A percentile compares a stretch with the other conserved stretches of the same genome.
phyloP scores from a whole-genome alignment of 2,329 filamentous ascomycete genomes.

The Cadophora sp. region DNA sequence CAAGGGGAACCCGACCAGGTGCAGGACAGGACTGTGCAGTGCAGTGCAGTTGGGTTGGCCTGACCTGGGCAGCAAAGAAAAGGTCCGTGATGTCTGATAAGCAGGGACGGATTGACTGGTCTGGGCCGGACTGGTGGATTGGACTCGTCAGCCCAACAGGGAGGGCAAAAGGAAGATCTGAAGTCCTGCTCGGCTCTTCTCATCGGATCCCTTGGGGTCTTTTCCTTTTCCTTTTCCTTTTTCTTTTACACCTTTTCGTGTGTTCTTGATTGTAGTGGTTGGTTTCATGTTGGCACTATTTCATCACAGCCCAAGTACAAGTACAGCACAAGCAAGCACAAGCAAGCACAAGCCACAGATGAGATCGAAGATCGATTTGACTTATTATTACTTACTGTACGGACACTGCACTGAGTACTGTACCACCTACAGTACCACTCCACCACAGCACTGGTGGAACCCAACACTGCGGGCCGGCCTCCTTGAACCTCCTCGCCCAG shows the following conservation, averaged over 20 bases:
- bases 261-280: neutral
- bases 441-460: neutral
- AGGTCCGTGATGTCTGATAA: slow-evolving; percentile 2
- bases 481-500: too few species aligned
- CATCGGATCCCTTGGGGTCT: neutral
- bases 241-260: neutral
- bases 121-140: neutral
- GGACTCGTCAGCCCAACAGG: slow-evolving; percentile 9
- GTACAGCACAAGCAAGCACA: too few species aligned
- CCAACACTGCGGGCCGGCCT: neutral
- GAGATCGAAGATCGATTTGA: neutral
- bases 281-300: neutral
- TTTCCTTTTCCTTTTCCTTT: neutral
- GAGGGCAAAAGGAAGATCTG: neutral
- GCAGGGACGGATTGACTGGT: neutral
- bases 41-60: too few species aligned
- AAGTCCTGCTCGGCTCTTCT: neutral
- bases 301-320: too few species aligned
- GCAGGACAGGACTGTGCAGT: too few species aligned
- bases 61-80: neutral
- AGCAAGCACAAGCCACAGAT: too few species aligned
- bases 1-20: neutral
- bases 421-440: too few species aligned
- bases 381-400: neutral
- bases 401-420: too few species aligned